These are phyloP conservation scores for Calvatia gigantea DNA, from an alignment of 768 basidiomycete species.

Conservation along the genomic window DNA sequence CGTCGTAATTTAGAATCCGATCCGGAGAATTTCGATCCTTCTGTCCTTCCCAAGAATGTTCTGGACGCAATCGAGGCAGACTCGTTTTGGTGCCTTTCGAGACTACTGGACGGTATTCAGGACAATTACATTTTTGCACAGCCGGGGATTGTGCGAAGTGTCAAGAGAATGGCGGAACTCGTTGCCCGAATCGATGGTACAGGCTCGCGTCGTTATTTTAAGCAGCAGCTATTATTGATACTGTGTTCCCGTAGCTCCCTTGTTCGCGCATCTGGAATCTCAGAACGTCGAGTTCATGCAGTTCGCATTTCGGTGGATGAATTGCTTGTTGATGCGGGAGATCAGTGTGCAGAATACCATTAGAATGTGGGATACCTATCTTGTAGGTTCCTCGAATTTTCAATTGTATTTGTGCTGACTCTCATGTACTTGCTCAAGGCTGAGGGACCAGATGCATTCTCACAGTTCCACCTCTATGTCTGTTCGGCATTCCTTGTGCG, in stretches of 20 bases:
- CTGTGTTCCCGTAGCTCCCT: slow-evolving; percentile 52
- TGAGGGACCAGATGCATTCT: slow-evolving; percentile 96
- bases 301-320: slow-evolving; percentile 99
- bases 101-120: slow-evolving; percentile 94
- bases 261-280: slow-evolving; percentile 80
- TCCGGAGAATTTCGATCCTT: slow-evolving; percentile 85
- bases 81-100: slow-evolving; percentile 96
- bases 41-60: slow-evolving; percentile 61
- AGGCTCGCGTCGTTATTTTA: slow-evolving; percentile 5
- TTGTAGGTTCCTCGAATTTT: slow-evolving; percentile 52
- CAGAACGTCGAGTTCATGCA: slow-evolving; percentile 99
- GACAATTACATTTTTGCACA: slow-evolving; percentile 98
- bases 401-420: neutral
- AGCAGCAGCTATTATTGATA: slow-evolving; percentile 4
- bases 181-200: slow-evolving; percentile 86
- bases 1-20: slow-evolving; percentile 66
- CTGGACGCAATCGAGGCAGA: slow-evolving; percentile 93
- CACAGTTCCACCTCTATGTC: slow-evolving; percentile 97
- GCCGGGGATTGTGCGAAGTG: slow-evolving; percentile 93
- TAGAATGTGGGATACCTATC: slow-evolving; percentile 99
- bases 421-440: slow-evolving; percentile 49
- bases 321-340: slow-evolving; percentile 96
- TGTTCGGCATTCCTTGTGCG: slow-evolving; percentile 95
- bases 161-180: slow-evolving; percentile 90
- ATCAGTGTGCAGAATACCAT: slow-evolving; percentile 96